A percentile compares a stretch with the other conserved stretches of the same genome.
These are phyloP conservation scores for Brachypodium distachyon DNA, from an alignment of 202 grass and related monocot genomes.

Conservation along the genomic window DNA sequence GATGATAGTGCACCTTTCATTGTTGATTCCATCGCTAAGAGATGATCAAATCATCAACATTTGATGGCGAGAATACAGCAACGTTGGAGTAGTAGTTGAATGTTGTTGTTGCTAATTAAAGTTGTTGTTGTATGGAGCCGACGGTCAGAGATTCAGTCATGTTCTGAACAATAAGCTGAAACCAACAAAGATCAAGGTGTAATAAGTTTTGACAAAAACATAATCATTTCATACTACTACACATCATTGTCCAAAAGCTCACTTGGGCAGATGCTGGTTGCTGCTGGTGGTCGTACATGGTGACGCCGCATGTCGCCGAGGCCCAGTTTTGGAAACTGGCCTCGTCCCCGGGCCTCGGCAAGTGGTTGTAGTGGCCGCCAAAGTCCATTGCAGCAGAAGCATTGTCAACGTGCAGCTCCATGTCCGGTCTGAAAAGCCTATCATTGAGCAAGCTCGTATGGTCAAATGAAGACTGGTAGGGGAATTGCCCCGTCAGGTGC, in stretches of 20 bases:
- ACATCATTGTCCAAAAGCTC: no score
- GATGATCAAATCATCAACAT: conserved; percentile 14
- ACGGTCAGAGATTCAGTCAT: conserved; percentile 37
- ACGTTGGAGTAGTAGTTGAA: background rate
- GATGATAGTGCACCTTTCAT: background rate
- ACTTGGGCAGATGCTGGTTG: conserved; percentile 34
- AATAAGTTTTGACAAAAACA: background rate
- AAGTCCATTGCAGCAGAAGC: conserved; percentile 35
- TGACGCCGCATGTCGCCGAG: conserved; percentile 25
- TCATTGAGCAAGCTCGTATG: conserved; percentile 36
- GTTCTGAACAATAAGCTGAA: background rate
- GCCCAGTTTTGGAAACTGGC: conserved; percentile 66
- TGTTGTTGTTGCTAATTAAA: conserved; percentile 15
- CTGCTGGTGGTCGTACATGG: conserved; percentile 46
- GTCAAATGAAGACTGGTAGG: conserved; percentile 27
- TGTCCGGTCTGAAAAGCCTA: conserved; percentile 33
- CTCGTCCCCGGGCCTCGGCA: conserved; percentile 39
- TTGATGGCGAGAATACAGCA: conserved; percentile 12
- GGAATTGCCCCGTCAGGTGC: conserved; percentile 27
- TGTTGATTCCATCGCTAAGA: background rate
- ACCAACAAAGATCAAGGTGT: background rate
- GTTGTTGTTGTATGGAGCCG: conserved; percentile 33
- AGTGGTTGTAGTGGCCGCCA: conserved; percentile 23
- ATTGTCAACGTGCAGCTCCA: conserved; percentile 33
- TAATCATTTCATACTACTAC: background rate